These are phyloP conservation scores for Zasmidium angulare DNA, from an alignment of 2,329 filamentous ascomycete genomes.

Conservation along the genomic window DNA sequence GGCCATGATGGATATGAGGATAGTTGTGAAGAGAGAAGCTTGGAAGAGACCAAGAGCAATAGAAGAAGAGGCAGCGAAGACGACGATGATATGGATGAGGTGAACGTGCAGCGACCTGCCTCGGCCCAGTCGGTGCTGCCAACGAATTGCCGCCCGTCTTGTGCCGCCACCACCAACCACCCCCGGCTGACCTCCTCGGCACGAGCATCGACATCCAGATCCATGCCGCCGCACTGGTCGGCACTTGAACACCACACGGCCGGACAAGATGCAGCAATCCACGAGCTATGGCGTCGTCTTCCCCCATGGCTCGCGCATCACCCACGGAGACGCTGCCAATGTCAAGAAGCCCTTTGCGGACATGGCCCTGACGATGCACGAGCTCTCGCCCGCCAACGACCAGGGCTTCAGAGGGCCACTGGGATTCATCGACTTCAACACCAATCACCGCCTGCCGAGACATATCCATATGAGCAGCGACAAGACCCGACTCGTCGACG, in stretches of 20 bases:
- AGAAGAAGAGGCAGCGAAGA: constrained; percentile 3
- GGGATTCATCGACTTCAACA: constrained; percentile 23
- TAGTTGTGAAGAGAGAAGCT: constrained; percentile 2
- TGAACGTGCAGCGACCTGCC: background rate
- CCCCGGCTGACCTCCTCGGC: background rate
- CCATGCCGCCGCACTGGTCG: background rate
- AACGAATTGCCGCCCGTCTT: background rate
- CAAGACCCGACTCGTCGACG: constrained; percentile 18
- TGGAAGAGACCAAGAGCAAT: background rate
- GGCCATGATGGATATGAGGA: constrained; percentile 59
- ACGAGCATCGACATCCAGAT: background rate
- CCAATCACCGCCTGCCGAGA: constrained; percentile 21
- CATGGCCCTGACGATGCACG: constrained; percentile 22
- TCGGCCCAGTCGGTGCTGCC: background rate
- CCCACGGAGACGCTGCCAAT: constrained; percentile 20
- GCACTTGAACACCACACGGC: background rate
- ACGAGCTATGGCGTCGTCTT: constrained; percentile 9
- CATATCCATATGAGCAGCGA: constrained; percentile 26
- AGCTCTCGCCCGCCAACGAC: constrained; percentile 21
- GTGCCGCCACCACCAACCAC: background rate
- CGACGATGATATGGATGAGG: constrained; percentile 10
- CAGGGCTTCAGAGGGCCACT: constrained; percentile 22
- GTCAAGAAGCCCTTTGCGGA: constrained; percentile 26
- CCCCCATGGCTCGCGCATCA: constrained; percentile 22
- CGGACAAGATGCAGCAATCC: background rate